Conservation (phyloP, 2,329 filamentous ascomycete genomes). For the Falciphora oryzae region DNA sequence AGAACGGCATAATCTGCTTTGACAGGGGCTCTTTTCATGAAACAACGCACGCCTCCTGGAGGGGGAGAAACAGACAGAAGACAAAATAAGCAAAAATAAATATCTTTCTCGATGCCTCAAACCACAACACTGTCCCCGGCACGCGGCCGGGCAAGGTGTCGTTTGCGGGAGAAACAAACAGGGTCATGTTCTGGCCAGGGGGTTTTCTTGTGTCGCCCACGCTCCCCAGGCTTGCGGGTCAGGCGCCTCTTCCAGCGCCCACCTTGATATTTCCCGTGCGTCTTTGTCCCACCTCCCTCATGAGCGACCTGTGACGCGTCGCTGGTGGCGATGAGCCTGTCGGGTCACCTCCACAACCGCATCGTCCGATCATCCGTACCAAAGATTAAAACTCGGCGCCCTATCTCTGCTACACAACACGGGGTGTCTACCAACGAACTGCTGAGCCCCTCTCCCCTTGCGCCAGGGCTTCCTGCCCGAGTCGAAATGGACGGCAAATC, state of each 20-base stretch:
- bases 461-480: not conserved
- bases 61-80: not conserved
- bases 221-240: not conserved
- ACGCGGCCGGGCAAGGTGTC: not conserved
- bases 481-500: constrained; percentile 1
- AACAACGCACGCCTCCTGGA: not conserved
- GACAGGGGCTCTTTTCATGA: not conserved
- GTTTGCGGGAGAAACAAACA: not conserved
- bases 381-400: not conserved
- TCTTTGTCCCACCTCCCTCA: not conserved
- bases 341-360: not conserved
- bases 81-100: not conserved
- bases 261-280: not conserved
- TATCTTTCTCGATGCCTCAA: not conserved
- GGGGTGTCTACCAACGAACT: not conserved
- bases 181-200: not conserved
- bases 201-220: not conserved
- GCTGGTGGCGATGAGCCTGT: not conserved
- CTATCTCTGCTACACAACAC: not conserved
- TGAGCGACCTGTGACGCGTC: not conserved
- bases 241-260: not conserved
- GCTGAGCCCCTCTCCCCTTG: not conserved
- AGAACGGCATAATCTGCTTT: not conserved
- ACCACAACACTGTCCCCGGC: not conserved
- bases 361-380: not conserved